Base-by-base conservation (phyloP, 2,329 filamentous ascomycete species). In the Trichoderma sp. region DNA sequence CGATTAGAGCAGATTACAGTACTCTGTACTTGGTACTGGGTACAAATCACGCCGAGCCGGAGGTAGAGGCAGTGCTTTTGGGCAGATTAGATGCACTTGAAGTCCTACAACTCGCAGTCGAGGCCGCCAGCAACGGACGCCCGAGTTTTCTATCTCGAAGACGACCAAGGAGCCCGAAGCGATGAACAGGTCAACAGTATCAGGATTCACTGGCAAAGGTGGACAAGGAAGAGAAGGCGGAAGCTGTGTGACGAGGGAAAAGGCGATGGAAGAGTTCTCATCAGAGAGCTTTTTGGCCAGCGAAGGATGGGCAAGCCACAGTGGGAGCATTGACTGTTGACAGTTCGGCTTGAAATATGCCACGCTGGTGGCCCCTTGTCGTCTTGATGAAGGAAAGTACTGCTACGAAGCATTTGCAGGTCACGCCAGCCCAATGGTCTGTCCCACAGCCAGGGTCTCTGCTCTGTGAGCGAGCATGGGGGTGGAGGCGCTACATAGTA, bases 381-480 rank as follows among this genome's bases (percentile, higher is more conserved):
- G 39, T 52, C 45, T 59, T 13, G 59, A 68, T 42, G 35, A 64
- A 64, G 39, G 50, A 67, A 67, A 53, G 57, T 56, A 53, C 64
- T 60, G 45, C 53, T 59, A 53, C 53, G 64, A 53, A 67, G 64
- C 63, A 65, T 65, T 65, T 37, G 60, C 45, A 56, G 52, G 60
- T 64, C 53, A 68, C 66, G 50, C 66, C 66, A 68, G 59, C 66
- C 66, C 48, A 68, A 64, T 68, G 59, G 59, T 64, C 59, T 57
- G 35, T 68, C 65, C 48, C 65, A 53, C 60, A 68, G 59, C 35
- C 50, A 35, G 66, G 66, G 35, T 61, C 61, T 52, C 37, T 34
- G 54, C 61, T 52, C 37, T 34, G 54, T 59, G 66, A 64, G 58
- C 45, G 52, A 53, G 66, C 58, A 64, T 68, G 66, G 58, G 66